Evolutionary conservation across 345 rosid genomes (phyloP).

Genomic region (Brassica rapa): DNA sequence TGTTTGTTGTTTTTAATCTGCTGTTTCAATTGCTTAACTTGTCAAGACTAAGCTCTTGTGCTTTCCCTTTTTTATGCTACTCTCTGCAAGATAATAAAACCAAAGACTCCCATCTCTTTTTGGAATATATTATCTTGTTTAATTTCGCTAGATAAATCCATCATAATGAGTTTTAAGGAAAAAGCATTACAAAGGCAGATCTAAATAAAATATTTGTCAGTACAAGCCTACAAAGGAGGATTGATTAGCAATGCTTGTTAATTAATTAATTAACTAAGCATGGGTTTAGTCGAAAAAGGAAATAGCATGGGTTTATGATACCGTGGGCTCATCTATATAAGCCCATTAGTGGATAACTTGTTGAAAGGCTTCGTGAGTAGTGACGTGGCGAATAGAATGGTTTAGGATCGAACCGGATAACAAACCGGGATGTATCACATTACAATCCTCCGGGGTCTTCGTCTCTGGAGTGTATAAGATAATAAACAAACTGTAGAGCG

Average conservation of each 20-base stretch:
- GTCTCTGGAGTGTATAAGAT: slow-evolving; percentile 36
- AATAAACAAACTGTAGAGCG: slow-evolving; percentile 14
- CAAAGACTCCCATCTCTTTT: slow-evolving; percentile 28
- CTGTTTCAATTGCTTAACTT: slow-evolving; percentile 27
- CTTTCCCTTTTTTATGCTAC: slow-evolving; percentile 17
- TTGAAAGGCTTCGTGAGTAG: neutral
- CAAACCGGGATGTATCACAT: slow-evolving; percentile 26
- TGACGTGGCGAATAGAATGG: slow-evolving; percentile 11
- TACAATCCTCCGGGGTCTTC: neutral
- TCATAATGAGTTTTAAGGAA: neutral
- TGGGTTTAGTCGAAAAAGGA: neutral
- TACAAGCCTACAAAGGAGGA: neutral
- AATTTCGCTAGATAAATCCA: neutral
- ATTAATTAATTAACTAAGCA: neutral
- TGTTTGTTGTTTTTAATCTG: slow-evolving; percentile 4
- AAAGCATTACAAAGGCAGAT: neutral
- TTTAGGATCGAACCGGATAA: slow-evolving; percentile 25
- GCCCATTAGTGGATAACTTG: slow-evolving; percentile 9
- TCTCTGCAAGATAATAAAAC: slow-evolving; percentile 36
- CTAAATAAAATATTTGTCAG: neutral
- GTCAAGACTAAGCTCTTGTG: slow-evolving; percentile 23
- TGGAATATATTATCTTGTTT: slow-evolving; percentile 12
- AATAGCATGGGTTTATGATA: neutral
- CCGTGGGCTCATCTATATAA: neutral
- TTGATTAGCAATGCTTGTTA: neutral